Base-by-base conservation (phyloP, 257 asterid species). In the Solanum megistacrolobum region DNA sequence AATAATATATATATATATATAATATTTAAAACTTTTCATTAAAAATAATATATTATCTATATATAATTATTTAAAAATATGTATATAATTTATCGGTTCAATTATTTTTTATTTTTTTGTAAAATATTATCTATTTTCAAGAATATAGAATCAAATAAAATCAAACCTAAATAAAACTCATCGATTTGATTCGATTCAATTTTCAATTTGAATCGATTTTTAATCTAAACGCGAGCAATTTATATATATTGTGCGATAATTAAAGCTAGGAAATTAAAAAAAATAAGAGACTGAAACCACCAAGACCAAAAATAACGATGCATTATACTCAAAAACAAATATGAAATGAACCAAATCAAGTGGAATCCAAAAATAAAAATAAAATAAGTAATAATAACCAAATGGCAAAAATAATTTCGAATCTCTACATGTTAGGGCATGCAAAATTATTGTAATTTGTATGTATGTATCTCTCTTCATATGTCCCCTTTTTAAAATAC, bases 391-490 rank as follows among this genome's bases (percentile, higher is more conserved):
- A 82, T 38, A 35, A 55, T 87, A 73, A 83, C 62, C 31, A 75
- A 65, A 84, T 46, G 68, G 39, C 39, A 48, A 52, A 86, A 90
- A 88, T 86, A 87, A 32, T 60, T 72, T 86, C 73, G 95, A 91
- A 91, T 93, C 91, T 90, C 86, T 60, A 62, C 95, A 93, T 91
- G 94, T 93, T 91, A 90, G 72, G 60, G 84, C 6, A 89, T 85
- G 85, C 58, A 68, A 79, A 87, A 88, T 81, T 73, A 66, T 68
- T 52, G 62, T 16, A 52, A 52, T 52, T 52, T 52, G 62, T 52
- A 52, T 52, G 62, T 52, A 52, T 78, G 84, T 55, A 74, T 60
- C 86, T 88, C 85, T 69, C n/a, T 65, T 31, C 81, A 85, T 65
- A 6, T 20, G 36, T 76, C 23, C 35, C 23, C 35, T 8, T 12